Evolutionary conservation across 2,329 filamentous ascomycete genomes (phyloP).

Genomic region (Coccinonectria pachysandricola): DNA sequence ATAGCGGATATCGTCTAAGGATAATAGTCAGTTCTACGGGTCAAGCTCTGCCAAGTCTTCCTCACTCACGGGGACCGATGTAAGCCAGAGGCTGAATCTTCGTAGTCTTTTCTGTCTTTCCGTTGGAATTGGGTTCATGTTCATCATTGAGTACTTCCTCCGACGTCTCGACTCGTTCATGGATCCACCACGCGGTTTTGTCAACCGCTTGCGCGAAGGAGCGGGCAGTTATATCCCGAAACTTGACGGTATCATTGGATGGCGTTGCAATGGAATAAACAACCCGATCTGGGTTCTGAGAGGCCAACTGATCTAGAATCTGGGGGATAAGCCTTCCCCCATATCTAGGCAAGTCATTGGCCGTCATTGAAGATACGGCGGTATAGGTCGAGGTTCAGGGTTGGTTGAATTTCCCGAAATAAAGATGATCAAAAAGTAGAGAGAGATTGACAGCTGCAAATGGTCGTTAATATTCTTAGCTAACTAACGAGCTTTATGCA

Average conservation of each 20-base stretch:
- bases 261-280: conserved; percentile 15
- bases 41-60: background rate
- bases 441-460: no score
- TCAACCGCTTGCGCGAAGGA: conserved; percentile 18
- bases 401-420: no score
- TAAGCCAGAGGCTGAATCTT: conserved; percentile 19
- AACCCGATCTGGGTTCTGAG: conserved; percentile 14
- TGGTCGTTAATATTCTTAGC: no score
- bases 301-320: conserved; percentile 19
- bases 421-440: no score
- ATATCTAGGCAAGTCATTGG: no score
- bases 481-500: no score
- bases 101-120: no score
- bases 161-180: conserved; percentile 10
- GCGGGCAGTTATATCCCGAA: conserved; percentile 15
- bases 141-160: no score
- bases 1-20: conserved; percentile 22
- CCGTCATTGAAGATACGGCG: no score
- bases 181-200: conserved; percentile 23
- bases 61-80: conserved; percentile 23
- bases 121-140: no score
- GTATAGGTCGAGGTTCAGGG: no score
- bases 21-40: background rate
- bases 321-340: conserved; percentile 18
- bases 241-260: conserved; percentile 6